A percentile compares a stretch with the other conserved stretches of the same genome.
phyloP scores from a whole-genome alignment of 805 yeast species.

The Yarrowia phangngaensis region DNA sequence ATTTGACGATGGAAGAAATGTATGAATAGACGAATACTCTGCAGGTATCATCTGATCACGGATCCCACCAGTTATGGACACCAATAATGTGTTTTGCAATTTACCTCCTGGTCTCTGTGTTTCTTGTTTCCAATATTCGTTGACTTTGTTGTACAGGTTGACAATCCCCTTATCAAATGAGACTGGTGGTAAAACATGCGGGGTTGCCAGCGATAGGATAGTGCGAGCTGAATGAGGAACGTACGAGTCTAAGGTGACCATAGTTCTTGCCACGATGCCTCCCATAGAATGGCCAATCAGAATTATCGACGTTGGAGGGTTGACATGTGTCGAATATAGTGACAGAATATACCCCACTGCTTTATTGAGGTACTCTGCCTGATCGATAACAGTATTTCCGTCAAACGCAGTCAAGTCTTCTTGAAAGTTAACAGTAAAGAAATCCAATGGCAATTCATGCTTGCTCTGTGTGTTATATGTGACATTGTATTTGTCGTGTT shows the following conservation, averaged over 20 bases:
- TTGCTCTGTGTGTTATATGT: too few species aligned
- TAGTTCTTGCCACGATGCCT: constrained; percentile 81
- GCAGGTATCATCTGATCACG: constrained; percentile 77
- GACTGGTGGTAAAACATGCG: constrained; percentile 85
- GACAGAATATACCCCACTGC: constrained; percentile 71
- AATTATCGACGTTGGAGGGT: constrained; percentile 61
- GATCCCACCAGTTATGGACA: constrained; percentile 85
- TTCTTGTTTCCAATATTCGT: constrained; percentile 69
- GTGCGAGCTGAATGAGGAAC: constrained; percentile 67
- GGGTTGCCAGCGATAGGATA: constrained; percentile 78
- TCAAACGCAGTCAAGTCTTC: constrained; percentile 95
- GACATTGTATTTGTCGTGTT: too few species aligned
- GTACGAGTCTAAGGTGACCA: constrained; percentile 74
- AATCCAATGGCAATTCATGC: constrained; percentile 52
- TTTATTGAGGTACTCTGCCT: constrained; percentile 85
- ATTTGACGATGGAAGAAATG: constrained; percentile 62
- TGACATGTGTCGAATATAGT: constrained; percentile 45
- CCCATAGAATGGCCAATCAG: constrained; percentile 94
- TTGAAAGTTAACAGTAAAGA: constrained; percentile 87
- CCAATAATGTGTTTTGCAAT: constrained; percentile 55
- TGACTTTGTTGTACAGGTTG: constrained; percentile 63
- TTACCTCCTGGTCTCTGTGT: constrained; percentile 40
- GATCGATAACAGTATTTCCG: constrained; percentile 87
- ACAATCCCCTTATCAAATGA: constrained; percentile 86
- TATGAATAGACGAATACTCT: constrained; percentile 72